Percentiles rank a stretch among this genome's conserved stretches.
phyloP scores from a whole-genome alignment of 345 rosid genomes.

The Bretschneidera sinensis region DNA sequence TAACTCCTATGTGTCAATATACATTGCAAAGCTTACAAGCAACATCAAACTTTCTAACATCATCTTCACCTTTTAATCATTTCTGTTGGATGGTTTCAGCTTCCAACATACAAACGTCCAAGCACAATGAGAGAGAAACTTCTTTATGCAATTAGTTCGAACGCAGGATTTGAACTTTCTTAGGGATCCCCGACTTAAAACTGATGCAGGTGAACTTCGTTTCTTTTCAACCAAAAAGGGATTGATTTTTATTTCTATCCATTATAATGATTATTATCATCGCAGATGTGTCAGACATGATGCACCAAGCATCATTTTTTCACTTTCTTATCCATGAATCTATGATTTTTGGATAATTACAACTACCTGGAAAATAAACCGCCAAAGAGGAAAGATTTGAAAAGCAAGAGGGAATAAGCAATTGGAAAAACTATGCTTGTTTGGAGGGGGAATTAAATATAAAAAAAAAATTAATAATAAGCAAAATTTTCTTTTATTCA shows the following conservation, averaged over 20 bases:
- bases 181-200: conserved; percentile 34
- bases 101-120: conserved; percentile 86
- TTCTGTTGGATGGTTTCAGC: conserved; percentile 51
- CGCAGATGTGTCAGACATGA: background rate
- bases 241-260: too few relatives aligned
- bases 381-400: background rate
- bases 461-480: too few relatives aligned
- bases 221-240: background rate
- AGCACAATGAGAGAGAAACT: conserved; percentile 89
- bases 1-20: too few relatives aligned
- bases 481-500: too few relatives aligned
- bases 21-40: background rate
- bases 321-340: background rate
- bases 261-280: too few relatives aligned
- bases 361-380: too few relatives aligned
- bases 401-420: too few relatives aligned
- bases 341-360: too few relatives aligned
- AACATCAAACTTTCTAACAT: too few relatives aligned
- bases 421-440: too few relatives aligned
- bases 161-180: conserved; percentile 97
- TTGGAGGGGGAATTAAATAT: too few relatives aligned
- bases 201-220: conserved; percentile 24
- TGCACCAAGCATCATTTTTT: background rate
- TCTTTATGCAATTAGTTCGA: conserved; percentile 88
- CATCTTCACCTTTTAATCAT: conserved; percentile 1